These are phyloP conservation scores for Lentinula aciculospora DNA, from an alignment of 768 basidiomycete genomes.

Conservation along the genomic window DNA sequence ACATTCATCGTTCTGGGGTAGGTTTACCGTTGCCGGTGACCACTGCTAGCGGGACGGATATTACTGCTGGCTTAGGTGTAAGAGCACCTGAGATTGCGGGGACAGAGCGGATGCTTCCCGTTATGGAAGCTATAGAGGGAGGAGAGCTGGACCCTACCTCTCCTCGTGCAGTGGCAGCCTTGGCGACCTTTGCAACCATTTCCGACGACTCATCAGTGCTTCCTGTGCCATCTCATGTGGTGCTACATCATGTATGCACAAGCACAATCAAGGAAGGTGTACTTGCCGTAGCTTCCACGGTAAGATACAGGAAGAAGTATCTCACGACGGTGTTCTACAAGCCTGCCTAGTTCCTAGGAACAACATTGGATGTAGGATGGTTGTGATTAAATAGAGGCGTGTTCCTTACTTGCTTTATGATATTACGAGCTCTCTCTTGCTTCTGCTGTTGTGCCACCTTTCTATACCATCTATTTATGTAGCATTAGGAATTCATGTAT, in stretches of 20 bases:
- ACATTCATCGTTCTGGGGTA: not conserved
- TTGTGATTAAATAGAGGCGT: not conserved
- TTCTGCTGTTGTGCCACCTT: not conserved
- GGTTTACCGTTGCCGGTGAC: constrained; percentile 1
- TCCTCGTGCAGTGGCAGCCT: constrained; percentile 29
- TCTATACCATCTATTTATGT: constrained; percentile 4
- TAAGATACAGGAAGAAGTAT: constrained; percentile 89
- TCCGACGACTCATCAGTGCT: constrained; percentile 88
- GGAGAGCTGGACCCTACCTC: constrained; percentile 24
- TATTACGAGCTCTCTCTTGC: not conserved
- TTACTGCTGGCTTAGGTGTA: constrained; percentile 13
- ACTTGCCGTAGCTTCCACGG: constrained; percentile 87
- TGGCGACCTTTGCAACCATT: constrained; percentile 23
- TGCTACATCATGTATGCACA: constrained; percentile 91
- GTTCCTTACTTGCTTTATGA: not conserved
- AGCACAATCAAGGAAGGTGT: constrained; percentile 94
- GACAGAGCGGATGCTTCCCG: constrained; percentile 11
- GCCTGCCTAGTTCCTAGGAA: constrained; percentile 36
- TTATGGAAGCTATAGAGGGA: constrained; percentile 18
- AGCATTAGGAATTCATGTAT: not conserved
- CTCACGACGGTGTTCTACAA: constrained; percentile 85
- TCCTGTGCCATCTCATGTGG: constrained; percentile 90
- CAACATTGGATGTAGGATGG: not conserved
- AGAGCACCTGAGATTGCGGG: constrained; percentile 11
- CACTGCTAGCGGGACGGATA: constrained; percentile 21